Conservation (phyloP, 73 alveolate species). For the Strombidium stylifer region DNA sequence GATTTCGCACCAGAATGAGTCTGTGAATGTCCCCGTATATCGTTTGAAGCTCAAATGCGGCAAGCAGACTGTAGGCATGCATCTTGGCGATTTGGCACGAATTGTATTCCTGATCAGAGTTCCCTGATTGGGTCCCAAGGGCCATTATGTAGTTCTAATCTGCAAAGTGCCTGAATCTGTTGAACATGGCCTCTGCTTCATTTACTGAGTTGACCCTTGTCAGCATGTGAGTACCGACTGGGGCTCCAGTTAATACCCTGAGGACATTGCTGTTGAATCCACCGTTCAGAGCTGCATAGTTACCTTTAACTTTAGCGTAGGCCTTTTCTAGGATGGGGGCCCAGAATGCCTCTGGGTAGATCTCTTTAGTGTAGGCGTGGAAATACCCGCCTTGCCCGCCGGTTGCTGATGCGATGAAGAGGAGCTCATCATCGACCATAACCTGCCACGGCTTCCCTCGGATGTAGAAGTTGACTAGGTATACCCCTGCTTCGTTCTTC, state of each 20-base stretch:
- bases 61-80: slow-evolving; percentile 19
- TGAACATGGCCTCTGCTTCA: not conserved
- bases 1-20: slow-evolving; percentile 13
- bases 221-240: not conserved
- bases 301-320: slow-evolving; percentile 16
- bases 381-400: no score
- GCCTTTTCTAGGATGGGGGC: slow-evolving; percentile 18
- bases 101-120: not conserved
- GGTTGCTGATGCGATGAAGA: no score
- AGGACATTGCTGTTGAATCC: slow-evolving; percentile 19
- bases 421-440: no score
- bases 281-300: slow-evolving; percentile 13
- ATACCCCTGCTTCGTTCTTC: no score
- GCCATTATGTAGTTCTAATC: slow-evolving; percentile 1
- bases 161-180: not conserved
- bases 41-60: not conserved
- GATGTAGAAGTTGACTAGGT: no score
- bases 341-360: no score
- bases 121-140: slow-evolving; percentile 3
- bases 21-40: slow-evolving; percentile 1
- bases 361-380: no score
- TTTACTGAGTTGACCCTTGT: not conserved
- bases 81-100: slow-evolving; percentile 15
- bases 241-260: slow-evolving; percentile 30
- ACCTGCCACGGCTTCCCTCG: no score